Evolutionary conservation across 768 basidiomycete species (phyloP).

Genomic region (Mycena galopus): DNA sequence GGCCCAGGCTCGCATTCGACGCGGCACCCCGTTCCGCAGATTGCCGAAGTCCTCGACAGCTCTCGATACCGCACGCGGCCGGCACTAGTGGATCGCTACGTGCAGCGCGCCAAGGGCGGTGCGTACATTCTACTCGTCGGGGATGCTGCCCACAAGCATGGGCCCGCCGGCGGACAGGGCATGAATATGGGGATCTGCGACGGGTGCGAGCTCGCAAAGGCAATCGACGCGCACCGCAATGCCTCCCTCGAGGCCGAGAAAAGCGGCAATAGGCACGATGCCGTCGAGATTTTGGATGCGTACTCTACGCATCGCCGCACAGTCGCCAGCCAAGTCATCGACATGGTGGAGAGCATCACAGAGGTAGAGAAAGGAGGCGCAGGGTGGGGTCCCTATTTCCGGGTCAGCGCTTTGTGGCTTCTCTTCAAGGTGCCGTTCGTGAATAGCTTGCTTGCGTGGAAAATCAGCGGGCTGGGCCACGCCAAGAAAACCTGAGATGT

Average conservation of each 20-base stretch:
- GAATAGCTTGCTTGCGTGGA: conserved; percentile 41
- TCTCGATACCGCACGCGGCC: conserved; percentile 55
- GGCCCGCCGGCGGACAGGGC: conserved; percentile 58
- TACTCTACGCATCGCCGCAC: conserved; percentile 46
- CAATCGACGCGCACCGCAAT: conserved; percentile 45
- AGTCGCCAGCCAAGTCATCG: conserved; percentile 51
- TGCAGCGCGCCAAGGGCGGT: conserved; percentile 19
- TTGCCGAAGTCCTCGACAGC: conserved; percentile 48
- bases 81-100: conserved; percentile 49
- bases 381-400: conserved; percentile 19
- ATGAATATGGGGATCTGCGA: conserved; percentile 64
- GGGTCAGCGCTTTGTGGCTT: conserved; percentile 18
- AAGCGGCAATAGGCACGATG: conserved; percentile 30
- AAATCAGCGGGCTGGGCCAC: conserved; percentile 47
- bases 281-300: conserved; percentile 37
- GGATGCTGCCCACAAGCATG: conserved; percentile 52
- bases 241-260: not conserved
- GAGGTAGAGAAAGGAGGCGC: conserved; percentile 30
- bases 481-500: conserved; percentile 18
- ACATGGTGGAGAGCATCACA: conserved; percentile 45
- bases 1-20: conserved; percentile 19
- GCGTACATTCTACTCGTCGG: conserved; percentile 46
- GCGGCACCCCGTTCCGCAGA: conserved; percentile 5
- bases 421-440: conserved; percentile 35
- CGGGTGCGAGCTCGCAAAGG: conserved; percentile 52